phyloP scores from a whole-genome alignment of 1,139 yeast species.

The Kluyveromyces marxianus region DNA sequence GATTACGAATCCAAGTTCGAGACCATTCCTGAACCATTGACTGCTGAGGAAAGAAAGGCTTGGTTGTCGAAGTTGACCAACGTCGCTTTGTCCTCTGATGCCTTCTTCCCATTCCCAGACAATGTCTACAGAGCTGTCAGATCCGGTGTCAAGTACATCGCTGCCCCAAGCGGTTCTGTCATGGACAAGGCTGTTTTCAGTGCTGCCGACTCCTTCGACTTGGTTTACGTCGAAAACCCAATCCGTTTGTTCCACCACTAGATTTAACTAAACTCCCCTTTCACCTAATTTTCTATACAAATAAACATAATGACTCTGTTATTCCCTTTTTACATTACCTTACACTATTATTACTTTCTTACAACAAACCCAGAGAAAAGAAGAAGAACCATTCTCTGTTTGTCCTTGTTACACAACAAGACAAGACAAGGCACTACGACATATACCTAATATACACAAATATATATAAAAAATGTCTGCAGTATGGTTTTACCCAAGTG shows the following conservation, averaged over 20 bases:
- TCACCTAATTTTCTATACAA: not conserved
- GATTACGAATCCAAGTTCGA: slow-evolving; percentile 90
- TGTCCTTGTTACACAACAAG: not conserved
- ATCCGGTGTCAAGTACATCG: slow-evolving; percentile 90
- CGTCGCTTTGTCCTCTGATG: slow-evolving; percentile 93
- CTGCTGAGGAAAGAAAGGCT: slow-evolving; percentile 74
- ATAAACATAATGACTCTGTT: too few relatives aligned
- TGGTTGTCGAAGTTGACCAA: slow-evolving; percentile 75
- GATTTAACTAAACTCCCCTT: slow-evolving; percentile 5
- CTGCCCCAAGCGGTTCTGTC: slow-evolving; percentile 96
- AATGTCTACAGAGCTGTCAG: slow-evolving; percentile 95
- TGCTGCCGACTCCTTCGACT: slow-evolving; percentile 84
- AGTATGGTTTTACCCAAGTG: slow-evolving; percentile 92
- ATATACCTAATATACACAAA: too few relatives aligned
- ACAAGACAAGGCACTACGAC: too few relatives aligned
- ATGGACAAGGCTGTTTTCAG: slow-evolving; percentile 95
- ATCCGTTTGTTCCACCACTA: slow-evolving; percentile 97
- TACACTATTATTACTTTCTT: not conserved
- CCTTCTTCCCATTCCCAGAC: slow-evolving; percentile 99
- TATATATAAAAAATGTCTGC: slow-evolving; percentile 45
- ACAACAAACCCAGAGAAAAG: too few relatives aligned
- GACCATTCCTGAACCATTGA: slow-evolving; percentile 73
- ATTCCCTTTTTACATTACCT: too few relatives aligned
- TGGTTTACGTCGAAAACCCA: slow-evolving; percentile 91
- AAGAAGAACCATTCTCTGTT: too few relatives aligned